Percentiles rank a stretch among this genome's conserved stretches.
These are phyloP conservation scores for Aspergillus nomiae DNA, from an alignment of 2,329 filamentous ascomycete species.

Conservation along the genomic window DNA sequence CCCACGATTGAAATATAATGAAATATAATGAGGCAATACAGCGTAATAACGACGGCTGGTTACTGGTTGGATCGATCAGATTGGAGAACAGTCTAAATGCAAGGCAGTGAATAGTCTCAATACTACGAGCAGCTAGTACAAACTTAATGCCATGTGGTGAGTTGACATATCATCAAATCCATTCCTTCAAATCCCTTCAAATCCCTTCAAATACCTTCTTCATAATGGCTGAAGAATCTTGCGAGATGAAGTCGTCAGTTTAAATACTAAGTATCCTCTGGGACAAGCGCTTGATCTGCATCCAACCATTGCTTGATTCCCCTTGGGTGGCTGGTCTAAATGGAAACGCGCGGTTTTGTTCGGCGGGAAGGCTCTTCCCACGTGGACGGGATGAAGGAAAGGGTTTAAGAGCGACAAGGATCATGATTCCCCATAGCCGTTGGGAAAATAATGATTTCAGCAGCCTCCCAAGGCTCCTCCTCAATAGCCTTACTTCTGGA, in stretches of 20 bases:
- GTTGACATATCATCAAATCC: conserved; percentile 11
- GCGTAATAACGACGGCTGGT: neutral
- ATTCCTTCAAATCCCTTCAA: too few relatives aligned
- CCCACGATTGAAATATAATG: neutral
- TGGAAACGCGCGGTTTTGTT: conserved; percentile 8
- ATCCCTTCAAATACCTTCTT: too few relatives aligned
- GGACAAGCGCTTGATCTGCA: conserved; percentile 17
- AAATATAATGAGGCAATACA: conserved; percentile 1
- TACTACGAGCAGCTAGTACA: conserved; percentile 11
- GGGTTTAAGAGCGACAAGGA: neutral
- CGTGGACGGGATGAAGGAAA: conserved; percentile 16
- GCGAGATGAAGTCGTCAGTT: too few relatives aligned
- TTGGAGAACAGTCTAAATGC: conserved; percentile 11
- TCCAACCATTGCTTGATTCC: conserved; percentile 21
- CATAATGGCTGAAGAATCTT: too few relatives aligned
- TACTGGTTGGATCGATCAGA: conserved; percentile 11
- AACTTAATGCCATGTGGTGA: conserved; percentile 12
- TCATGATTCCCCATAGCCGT: conserved; percentile 4
- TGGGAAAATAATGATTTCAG: neutral
- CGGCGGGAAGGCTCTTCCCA: conserved; percentile 15
- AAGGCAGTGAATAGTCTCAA: conserved; percentile 15
- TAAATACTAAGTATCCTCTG: neutral
- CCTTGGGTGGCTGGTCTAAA: neutral
- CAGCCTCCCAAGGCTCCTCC: too few relatives aligned
- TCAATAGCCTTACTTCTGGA: too few relatives aligned